These are phyloP conservation scores for Sugiyamaella chiloensis DNA, from an alignment of 805 yeast species.

Conservation along the genomic window DNA sequence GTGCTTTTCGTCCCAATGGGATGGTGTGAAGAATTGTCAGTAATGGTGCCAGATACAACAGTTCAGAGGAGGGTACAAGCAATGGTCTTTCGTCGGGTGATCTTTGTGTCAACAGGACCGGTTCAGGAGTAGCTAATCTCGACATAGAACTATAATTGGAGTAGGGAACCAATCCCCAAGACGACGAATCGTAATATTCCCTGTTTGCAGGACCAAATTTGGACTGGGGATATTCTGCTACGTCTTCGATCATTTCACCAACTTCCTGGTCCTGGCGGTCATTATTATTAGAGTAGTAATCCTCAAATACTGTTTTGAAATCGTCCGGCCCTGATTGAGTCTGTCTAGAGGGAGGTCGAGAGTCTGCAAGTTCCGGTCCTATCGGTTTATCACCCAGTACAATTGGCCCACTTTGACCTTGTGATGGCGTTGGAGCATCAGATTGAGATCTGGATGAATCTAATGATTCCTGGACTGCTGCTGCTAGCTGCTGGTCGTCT, in stretches of 20 bases:
- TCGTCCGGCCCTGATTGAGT: no score
- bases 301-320: constrained; percentile 3
- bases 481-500: constrained; percentile 9
- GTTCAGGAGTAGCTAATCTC: not conserved
- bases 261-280: constrained; percentile 24
- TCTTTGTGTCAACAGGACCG: not conserved
- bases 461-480: constrained; percentile 9
- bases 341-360: no score
- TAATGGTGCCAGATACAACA: constrained; percentile 26
- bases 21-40: constrained; percentile 30
- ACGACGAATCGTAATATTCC: constrained; percentile 23
- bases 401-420: no score
- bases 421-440: no score
- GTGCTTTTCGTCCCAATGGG: constrained; percentile 31
- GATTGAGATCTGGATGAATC: constrained; percentile 3
- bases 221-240: not conserved
- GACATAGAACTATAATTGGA: not conserved
- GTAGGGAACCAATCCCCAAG: constrained; percentile 27
- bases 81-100: constrained; percentile 19
- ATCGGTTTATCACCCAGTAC: no score
- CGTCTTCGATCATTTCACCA: constrained; percentile 14
- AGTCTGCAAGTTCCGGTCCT: no score
- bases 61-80: constrained; percentile 20
- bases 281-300: constrained; percentile 3
- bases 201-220: constrained; percentile 26